Evolutionary conservation across 352 stramenopile species (phyloP), one percentile per base, ranked within the genome.

Genomic region (Globisporangium carolinianum): DNA sequence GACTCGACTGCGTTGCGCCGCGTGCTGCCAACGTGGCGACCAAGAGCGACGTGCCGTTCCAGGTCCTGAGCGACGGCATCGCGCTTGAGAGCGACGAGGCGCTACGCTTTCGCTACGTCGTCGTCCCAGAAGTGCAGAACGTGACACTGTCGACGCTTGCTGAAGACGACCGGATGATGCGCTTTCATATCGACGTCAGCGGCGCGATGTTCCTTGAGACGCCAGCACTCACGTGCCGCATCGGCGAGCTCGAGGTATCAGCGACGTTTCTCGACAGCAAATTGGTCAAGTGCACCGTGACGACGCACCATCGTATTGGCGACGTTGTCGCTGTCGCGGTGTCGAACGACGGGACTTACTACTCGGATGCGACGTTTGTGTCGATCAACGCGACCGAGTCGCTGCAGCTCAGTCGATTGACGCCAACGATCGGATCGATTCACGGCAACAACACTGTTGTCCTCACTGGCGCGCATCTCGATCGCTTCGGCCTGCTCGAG

Each of bases 341-440:
- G 32, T 72, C 68, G 2, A 78, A 78, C 55, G 64, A 79, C 15
- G 66, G 68, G 0, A 10, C 65, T 4, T 5, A 61, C 14, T 82
- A 70, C 60, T 79, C 72, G 37, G 2, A 37, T 35, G n/a, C 50
- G 17, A 45, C 53, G 37, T 17, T 41, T 9, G 24, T 68, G 32
- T n/a, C 17, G 1, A 10, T 68, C 15, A 45, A 64, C 32, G 6
- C 4, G 7, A n/a, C 42, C 10, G 41, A 41, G 1, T 32, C 56
- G 6, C 49, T 71, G 10, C 49, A 58, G 7, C 32, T 79, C 7
- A 53, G 54, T 46, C 36, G 8, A 41, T 17, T 81, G n/a, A 57
- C 54, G 15, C 72, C 72, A 49, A 61, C 39, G 4, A 64, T 61
- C 51, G 72, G 69, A 53, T 69, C 55, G 0, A 39, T 60, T 52